Evolutionary conservation across 129 eudicot species (phyloP).

Genomic region (Chrysanthemum seticuspe): DNA sequence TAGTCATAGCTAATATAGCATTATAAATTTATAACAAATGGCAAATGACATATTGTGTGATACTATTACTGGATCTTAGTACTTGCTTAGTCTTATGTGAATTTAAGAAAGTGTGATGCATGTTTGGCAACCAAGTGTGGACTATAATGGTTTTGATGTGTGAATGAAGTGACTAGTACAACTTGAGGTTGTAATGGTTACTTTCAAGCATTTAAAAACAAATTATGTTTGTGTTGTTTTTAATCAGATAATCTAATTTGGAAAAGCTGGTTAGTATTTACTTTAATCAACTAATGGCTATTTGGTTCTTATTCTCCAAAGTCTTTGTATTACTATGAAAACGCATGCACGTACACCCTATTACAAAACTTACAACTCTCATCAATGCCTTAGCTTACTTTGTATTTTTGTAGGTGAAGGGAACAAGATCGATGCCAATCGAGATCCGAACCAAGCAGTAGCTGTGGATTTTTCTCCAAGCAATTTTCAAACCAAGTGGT

Average conservation of each 20-base stretch:
- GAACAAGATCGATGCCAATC: slow-evolving; percentile 19
- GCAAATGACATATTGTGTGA: too few relatives aligned
- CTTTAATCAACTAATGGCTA: neutral
- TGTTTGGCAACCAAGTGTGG: too few relatives aligned
- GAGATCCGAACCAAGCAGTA: slow-evolving; percentile 25
- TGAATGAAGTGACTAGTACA: neutral
- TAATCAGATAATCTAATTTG: too few relatives aligned
- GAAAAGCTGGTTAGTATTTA: too few relatives aligned
- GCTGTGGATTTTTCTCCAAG: slow-evolving; percentile 34
- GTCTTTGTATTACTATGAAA: neutral
- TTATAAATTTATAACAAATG: too few relatives aligned
- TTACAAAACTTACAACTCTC: neutral
- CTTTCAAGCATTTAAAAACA: neutral
- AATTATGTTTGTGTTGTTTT: too few relatives aligned
- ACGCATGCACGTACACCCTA: neutral
- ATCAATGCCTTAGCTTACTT: neutral
- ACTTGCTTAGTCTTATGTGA: too few relatives aligned
- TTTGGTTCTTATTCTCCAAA: neutral
- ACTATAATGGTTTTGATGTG: neutral
- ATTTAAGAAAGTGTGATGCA: too few relatives aligned
- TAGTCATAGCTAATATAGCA: too few relatives aligned
- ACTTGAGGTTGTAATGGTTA: neutral
- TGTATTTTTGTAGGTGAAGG: slow-evolving; percentile 22
- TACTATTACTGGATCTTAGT: too few relatives aligned
- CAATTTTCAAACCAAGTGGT: slow-evolving; percentile 19